Evolutionary conservation across 192 early-diverging fungal genomes (phyloP).

Genomic region (Coemansia sp.): DNA sequence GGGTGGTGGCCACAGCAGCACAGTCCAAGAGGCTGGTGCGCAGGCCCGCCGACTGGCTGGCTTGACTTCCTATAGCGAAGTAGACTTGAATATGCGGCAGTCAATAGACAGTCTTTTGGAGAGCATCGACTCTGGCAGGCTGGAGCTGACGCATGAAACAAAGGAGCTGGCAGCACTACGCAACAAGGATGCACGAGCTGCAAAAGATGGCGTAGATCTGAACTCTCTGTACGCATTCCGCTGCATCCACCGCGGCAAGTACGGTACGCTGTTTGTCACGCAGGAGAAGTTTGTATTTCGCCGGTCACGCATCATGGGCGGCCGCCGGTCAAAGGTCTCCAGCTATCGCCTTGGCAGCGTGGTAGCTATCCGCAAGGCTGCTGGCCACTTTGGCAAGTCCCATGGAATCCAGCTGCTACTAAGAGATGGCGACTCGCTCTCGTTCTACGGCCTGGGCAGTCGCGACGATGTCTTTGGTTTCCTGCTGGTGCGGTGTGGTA

Average conservation of each 20-base stretch:
- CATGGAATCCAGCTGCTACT: conserved; percentile 53
- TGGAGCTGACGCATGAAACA: conserved; percentile 50
- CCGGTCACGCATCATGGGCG: conserved; percentile 57
- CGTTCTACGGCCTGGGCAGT: conserved; percentile 44
- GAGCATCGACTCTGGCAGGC: conserved; percentile 7
- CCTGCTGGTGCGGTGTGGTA: conserved; percentile 52
- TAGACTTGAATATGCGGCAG: not conserved
- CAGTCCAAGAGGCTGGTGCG: not conserved
- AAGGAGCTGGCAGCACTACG: conserved; percentile 40
- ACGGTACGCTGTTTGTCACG: conserved; percentile 57
- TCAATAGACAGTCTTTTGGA: conserved; percentile 12
- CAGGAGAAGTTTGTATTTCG: conserved; percentile 48
- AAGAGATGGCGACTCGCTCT: conserved; percentile 33
- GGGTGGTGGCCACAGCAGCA: not conserved
- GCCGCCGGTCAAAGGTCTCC: conserved; percentile 43
- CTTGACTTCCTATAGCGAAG: not conserved
- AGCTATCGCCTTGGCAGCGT: conserved; percentile 48
- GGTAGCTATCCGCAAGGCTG: conserved; percentile 51
- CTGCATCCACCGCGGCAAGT: conserved; percentile 54
- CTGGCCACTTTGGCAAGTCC: conserved; percentile 43
- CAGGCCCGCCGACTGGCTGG: not conserved
- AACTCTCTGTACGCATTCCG: conserved; percentile 55
- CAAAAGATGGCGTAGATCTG: conserved; percentile 34
- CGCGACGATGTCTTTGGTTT: conserved; percentile 58
- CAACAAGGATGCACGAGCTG: conserved; percentile 46